Base-by-base conservation (phyloP, 805 yeast genomes). In the Yamadazyma sp. region DNA sequence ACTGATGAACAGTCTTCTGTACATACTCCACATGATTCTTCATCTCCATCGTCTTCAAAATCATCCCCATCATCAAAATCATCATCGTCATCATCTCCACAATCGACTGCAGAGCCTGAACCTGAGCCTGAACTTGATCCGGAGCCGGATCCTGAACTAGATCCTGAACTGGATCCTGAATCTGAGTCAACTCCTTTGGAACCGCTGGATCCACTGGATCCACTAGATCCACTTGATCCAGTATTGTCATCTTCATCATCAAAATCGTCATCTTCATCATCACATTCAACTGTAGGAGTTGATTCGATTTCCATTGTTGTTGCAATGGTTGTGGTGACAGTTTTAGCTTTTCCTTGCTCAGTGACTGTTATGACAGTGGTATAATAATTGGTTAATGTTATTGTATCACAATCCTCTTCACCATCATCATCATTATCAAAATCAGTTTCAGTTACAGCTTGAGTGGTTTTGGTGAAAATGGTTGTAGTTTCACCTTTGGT, bases 351-450 rank as follows among this genome's bases (percentile, higher is more conserved):
- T 10, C 44, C 47, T 21, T 39, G 36, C 21, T 38, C 39, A 25
- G 41, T 26, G 17, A 39, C 41, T 21, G 39, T 38, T n/a, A 38
- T 27, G 25, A 34, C 28, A 4, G 34, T 27, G 12, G 44, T 40
- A 12, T 33, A 21, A 19, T 37, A 38, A 13, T 43, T 39, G 30
- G 39, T 34, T 22, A 43, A 39, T 12, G 43, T 35, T 27, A 40
- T 39, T 32, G 49, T 41, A 24, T 43, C 42, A 27, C 43, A 43
- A 17, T 39, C 35, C 23, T 40, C 42, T 22, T 32, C 42, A 4
- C 32, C 38, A 23, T 33, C 40, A 22, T 18, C 35, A 27, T 26
- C 34, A 17, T 27, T 30, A 7, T 30, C 35, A 23, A 14, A 27
- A 22, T 21, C 34, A 11, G 40, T 41, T 4, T 10, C 19, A 5